Percentiles rank a stretch among this genome's conserved stretches.
Evolutionary conservation across 2,329 filamentous ascomycete species (phyloP).

Genomic region (Chaetomiaceae sp.): DNA sequence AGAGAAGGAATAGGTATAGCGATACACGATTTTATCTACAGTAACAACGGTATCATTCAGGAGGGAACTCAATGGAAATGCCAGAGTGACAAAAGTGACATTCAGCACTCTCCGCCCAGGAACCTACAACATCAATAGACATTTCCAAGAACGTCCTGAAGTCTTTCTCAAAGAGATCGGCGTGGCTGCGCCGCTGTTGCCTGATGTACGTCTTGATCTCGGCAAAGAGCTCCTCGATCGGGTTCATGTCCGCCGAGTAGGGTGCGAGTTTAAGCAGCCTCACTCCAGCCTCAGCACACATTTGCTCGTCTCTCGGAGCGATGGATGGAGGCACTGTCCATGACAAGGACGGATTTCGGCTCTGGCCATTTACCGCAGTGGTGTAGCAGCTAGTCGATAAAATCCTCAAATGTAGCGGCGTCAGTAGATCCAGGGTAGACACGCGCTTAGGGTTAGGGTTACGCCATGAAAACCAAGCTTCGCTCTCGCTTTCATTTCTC

Average conservation of each 20-base stretch:
- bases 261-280: not conserved
- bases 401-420: not conserved
- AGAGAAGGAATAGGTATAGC: constrained; percentile 1
- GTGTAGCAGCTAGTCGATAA: not conserved
- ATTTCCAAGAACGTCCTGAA: not conserved
- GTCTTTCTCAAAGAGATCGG: not conserved
- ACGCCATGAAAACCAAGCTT: too few relatives aligned
- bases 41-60: not conserved
- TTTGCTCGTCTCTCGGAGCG: not conserved
- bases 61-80: not conserved
- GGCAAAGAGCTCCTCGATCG: not conserved
- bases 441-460: too few relatives aligned
- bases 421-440: not conserved
- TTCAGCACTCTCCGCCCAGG: not conserved
- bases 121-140: not conserved
- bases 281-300: not conserved
- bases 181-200: not conserved
- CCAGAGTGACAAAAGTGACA: not conserved
- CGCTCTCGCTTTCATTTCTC: too few relatives aligned
- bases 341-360: not conserved
- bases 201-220: not conserved
- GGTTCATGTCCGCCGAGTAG: not conserved
- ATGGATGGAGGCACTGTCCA: not conserved
- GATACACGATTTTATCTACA: not conserved
- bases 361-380: not conserved